Percentiles rank a stretch among this genome's conserved stretches.
Conservation (phyloP, 1,284 basidiomycete species). For the Cerrena zonata region DNA sequence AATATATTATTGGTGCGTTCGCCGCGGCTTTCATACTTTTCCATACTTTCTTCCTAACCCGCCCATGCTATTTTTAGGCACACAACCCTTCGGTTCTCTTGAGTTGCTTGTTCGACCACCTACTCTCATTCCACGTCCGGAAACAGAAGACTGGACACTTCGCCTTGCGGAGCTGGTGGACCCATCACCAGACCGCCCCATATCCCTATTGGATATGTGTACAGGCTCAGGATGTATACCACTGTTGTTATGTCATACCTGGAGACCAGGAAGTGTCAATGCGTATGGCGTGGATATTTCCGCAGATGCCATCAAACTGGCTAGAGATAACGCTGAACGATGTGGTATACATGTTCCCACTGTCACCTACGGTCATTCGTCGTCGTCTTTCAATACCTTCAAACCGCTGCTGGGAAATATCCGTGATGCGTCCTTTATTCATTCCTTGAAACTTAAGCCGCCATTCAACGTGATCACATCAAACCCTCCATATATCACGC, state of each 20-base stretch:
- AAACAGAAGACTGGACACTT: slow-evolving; percentile 80
- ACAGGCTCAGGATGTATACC: slow-evolving; percentile 89
- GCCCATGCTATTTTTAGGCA: slow-evolving; percentile 45
- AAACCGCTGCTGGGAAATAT: slow-evolving; percentile 42
- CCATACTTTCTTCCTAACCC: not conserved
- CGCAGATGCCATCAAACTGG: slow-evolving; percentile 61
- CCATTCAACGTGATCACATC: slow-evolving; percentile 78
- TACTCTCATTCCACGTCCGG: slow-evolving; percentile 84
- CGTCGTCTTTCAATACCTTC: slow-evolving; percentile 40
- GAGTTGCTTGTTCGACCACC: slow-evolving; percentile 68
- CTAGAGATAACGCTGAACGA: slow-evolving; percentile 59
- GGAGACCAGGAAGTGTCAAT: slow-evolving; percentile 43
- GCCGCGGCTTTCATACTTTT: slow-evolving; percentile 1
- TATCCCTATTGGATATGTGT: slow-evolving; percentile 76
- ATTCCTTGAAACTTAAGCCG: slow-evolving; percentile 29
- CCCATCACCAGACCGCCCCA: slow-evolving; percentile 34
- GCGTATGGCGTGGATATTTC: slow-evolving; percentile 73
- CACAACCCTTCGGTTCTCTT: slow-evolving; percentile 83
- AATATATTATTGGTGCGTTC: slow-evolving; percentile 81
- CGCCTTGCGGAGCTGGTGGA: slow-evolving; percentile 44
- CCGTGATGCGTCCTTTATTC: slow-evolving; percentile 34
- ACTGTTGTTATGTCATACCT: slow-evolving; percentile 65
- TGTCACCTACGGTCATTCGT: slow-evolving; percentile 8
- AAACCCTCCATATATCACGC: slow-evolving; percentile 90
- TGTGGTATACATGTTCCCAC: slow-evolving; percentile 33